Conservation (phyloP, 164 flowering plant species). For the Macadamia integrifolia region DNA sequence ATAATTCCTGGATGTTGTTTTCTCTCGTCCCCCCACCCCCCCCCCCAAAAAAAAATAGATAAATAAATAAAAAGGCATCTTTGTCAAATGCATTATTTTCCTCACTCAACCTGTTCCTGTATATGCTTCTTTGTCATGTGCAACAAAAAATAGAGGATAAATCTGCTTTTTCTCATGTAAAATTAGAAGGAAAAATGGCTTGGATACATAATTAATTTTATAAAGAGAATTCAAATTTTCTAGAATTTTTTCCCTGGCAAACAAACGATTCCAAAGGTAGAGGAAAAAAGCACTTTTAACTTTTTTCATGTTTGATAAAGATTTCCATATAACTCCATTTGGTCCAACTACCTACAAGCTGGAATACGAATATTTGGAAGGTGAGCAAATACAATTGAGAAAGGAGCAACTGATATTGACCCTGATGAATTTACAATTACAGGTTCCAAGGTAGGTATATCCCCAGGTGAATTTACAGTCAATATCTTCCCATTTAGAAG, state of each 20-base stretch:
- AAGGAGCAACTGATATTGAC: conserved; percentile 57
- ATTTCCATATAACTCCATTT: conserved; percentile 21
- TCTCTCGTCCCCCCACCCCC: too few relatives aligned
- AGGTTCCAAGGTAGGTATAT: conserved; percentile 58
- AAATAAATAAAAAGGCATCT: too few relatives aligned
- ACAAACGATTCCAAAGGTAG: too few relatives aligned
- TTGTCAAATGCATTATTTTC: too few relatives aligned
- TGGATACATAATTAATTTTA: too few relatives aligned
- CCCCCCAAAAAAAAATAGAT: too few relatives aligned
- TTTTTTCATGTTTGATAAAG: conserved; percentile 14
- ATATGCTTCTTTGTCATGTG: too few relatives aligned
- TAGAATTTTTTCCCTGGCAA: too few relatives aligned
- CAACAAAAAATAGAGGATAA: too few relatives aligned
- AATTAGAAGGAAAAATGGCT: neutral
- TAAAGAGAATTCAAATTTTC: neutral
- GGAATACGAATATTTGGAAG: conserved; percentile 47
- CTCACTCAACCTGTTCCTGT: too few relatives aligned
- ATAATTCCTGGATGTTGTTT: too few relatives aligned
- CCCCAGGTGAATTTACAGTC: conserved; percentile 41
- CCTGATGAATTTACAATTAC: conserved; percentile 32
- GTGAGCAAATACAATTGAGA: conserved; percentile 70
- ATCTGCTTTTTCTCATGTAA: too few relatives aligned
- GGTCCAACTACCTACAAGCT: conserved; percentile 43
- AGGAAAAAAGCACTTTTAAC: neutral
- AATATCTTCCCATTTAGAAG: conserved; percentile 69